Percentiles rank a stretch among this genome's conserved stretches.
These are phyloP conservation scores for Huntiella moniliformis DNA, from an alignment of 2,329 filamentous ascomycete species.

Conservation along the genomic window DNA sequence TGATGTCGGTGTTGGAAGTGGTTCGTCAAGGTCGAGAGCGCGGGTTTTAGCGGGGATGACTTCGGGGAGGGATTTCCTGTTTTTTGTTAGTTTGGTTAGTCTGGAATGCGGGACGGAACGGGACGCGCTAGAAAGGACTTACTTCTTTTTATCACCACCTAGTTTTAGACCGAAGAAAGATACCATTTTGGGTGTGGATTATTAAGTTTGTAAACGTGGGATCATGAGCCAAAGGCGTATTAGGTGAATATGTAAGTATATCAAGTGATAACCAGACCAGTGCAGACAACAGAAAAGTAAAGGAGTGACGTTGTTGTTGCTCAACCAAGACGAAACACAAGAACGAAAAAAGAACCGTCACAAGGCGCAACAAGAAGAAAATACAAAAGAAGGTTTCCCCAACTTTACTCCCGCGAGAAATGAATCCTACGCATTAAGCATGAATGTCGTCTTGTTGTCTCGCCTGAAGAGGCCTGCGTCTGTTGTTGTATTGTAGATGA, in stretches of 20 bases:
- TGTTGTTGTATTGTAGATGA: too few relatives aligned
- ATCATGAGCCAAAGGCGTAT: not conserved
- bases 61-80: constrained; percentile 7
- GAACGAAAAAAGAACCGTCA: not conserved
- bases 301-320: constrained; percentile 10
- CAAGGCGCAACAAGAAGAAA: not conserved
- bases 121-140: constrained; percentile 18
- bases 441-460: not conserved
- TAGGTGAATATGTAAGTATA: too few relatives aligned
- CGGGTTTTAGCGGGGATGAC: not conserved
- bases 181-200: constrained; percentile 19
- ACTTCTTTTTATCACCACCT: constrained; percentile 38
- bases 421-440: not conserved
- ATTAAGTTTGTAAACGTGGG: constrained; percentile 19
- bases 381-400: not conserved
- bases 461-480: too few relatives aligned
- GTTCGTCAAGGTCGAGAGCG: constrained; percentile 1
- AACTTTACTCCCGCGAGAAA: not conserved
- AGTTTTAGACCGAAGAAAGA: constrained; percentile 40
- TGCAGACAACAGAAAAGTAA: constrained; percentile 10
- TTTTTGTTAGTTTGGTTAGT: not conserved
- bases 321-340: not conserved
- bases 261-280: not conserved
- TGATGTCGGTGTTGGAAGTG: not conserved
- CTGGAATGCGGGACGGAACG: not conserved